These are phyloP conservation scores for Fusarium sp. DNA, from an alignment of 2,329 filamentous ascomycete species.

Conservation along the genomic window DNA sequence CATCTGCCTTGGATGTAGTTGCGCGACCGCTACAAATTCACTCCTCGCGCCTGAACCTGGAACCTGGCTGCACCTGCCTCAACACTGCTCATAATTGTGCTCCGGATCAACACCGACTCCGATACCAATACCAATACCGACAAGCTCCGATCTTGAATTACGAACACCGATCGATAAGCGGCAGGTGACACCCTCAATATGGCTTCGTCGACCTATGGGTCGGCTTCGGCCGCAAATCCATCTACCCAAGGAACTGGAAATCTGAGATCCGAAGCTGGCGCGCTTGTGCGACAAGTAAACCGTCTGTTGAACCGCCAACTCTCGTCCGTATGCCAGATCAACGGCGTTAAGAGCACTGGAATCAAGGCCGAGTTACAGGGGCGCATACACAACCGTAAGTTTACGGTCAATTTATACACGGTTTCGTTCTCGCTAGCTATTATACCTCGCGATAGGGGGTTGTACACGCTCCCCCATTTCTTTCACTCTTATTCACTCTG, in stretches of 20 bases:
- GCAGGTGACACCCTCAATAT: conserved; percentile 39
- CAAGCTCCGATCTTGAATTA: conserved; percentile 8
- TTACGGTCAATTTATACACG: conserved; percentile 1
- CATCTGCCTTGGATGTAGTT: conserved; percentile 49
- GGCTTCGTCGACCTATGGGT: conserved; percentile 46
- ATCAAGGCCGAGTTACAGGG: conserved; percentile 86
- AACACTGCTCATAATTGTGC: neutral
- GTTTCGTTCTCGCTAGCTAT: neutral
- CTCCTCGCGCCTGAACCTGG: conserved; percentile 21
- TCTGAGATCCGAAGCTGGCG: conserved; percentile 59
- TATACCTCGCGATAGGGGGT: neutral
- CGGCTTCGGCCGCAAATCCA: conserved; percentile 33
- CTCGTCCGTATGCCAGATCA: conserved; percentile 79
- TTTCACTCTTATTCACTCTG: conserved; percentile 4
- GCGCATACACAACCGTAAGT: conserved; percentile 83
- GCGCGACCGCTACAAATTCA: conserved; percentile 39
- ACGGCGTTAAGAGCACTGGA: conserved; percentile 82
- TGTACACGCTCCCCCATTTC: neutral
- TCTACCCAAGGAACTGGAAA: conserved; percentile 46
- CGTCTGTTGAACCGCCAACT: conserved; percentile 73
- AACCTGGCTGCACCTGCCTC: conserved; percentile 32
- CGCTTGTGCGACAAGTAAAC: conserved; percentile 61
- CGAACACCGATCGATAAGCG: conserved; percentile 12
- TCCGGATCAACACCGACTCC: neutral
- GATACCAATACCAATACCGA: neutral